These are phyloP conservation scores for Rhizopus delemar DNA, from an alignment of 371 early-diverging fungal genomes.

Conservation along the genomic window DNA sequence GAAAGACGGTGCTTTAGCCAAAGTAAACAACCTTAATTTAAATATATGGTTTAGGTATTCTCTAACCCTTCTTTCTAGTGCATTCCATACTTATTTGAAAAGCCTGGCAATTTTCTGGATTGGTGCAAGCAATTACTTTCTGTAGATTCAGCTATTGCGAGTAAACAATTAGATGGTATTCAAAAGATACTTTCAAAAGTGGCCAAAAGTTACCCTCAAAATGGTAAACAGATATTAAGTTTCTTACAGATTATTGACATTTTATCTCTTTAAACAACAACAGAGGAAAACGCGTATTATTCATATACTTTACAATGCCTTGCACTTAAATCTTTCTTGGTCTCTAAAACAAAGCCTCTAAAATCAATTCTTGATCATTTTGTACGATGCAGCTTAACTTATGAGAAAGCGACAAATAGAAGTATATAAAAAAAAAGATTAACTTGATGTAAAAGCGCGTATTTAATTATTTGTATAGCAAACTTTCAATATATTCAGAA, in stretches of 20 bases:
- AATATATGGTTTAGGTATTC: not conserved
- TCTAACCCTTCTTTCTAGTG: constrained; percentile 21
- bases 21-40: constrained; percentile 23
- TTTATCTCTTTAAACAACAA: not conserved
- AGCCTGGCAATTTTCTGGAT: constrained; percentile 40
- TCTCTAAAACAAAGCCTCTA: constrained; percentile 9
- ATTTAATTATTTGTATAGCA: constrained; percentile 5
- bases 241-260: not conserved
- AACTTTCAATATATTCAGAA: constrained; percentile 30
- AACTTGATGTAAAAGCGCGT: not conserved
- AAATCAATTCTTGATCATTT: constrained; percentile 33
- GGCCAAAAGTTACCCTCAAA: constrained; percentile 20
- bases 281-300: constrained; percentile 15
- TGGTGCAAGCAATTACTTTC: constrained; percentile 36
- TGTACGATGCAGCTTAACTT: constrained; percentile 34
- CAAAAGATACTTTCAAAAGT: constrained; percentile 26
- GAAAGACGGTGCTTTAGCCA: constrained; percentile 28
- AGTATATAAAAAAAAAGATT: constrained; percentile 14
- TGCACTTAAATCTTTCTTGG: constrained; percentile 17
- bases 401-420: constrained; percentile 31
- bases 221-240: constrained; percentile 19
- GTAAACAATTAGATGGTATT: constrained; percentile 37
- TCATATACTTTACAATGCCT: constrained; percentile 25
- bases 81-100: constrained; percentile 36
- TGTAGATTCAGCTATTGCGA: constrained; percentile 27